Evolutionary conservation across 2,329 filamentous ascomycete genomes (phyloP).

Genomic region (Tolypocladium album): DNA sequence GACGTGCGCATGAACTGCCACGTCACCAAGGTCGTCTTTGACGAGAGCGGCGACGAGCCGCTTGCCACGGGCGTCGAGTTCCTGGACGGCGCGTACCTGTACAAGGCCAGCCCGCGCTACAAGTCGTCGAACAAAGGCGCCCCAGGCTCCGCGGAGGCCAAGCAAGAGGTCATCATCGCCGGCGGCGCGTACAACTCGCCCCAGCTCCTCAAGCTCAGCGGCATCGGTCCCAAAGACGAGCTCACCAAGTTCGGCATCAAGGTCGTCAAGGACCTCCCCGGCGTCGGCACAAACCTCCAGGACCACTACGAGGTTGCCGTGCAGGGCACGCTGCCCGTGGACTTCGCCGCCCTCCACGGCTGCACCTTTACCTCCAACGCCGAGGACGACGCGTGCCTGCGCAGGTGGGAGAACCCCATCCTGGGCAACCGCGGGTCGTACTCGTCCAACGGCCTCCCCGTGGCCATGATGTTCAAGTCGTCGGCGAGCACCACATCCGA

Average conservation of each 20-base stretch:
- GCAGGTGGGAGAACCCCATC: conserved; percentile 14
- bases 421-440: conserved; percentile 10
- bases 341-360: conserved; percentile 6
- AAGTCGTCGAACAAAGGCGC: conserved; percentile 11
- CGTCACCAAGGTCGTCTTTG: conserved; percentile 25
- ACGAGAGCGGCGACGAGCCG: conserved; percentile 14
- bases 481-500: conserved; percentile 13
- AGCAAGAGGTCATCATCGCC: conserved; percentile 34
- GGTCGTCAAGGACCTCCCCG: conserved; percentile 45
- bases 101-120: conserved; percentile 30
- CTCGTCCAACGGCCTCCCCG: conserved; percentile 11
- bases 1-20: conserved; percentile 14
- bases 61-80: conserved; percentile 32
- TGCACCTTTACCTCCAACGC: conserved; percentile 17
- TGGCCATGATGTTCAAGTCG: conserved; percentile 15
- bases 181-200: conserved; percentile 36
- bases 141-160: conserved; percentile 18
- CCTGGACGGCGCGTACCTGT: conserved; percentile 27
- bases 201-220: conserved; percentile 34
- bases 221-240: conserved; percentile 29
- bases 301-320: conserved; percentile 18
- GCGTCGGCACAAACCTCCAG: conserved; percentile 45
- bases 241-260: conserved; percentile 33
- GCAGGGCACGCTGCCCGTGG: conserved; percentile 5
- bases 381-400: conserved; percentile 21